phyloP scores from a whole-genome alignment of 225 moss, liverwort and hornwort species.

The Asterella californica region DNA sequence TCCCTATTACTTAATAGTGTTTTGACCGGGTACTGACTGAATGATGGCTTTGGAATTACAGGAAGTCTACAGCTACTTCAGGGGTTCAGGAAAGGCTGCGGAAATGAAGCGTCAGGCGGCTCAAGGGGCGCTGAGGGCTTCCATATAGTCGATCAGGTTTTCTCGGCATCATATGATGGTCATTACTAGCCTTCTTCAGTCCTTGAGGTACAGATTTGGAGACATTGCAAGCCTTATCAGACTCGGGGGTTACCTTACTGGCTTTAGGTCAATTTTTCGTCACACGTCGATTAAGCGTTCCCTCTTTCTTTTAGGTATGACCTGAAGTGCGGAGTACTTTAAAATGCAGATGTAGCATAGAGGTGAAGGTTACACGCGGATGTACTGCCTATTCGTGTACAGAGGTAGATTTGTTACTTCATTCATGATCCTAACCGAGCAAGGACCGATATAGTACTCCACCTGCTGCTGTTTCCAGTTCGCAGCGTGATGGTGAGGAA shows the following conservation, averaged over 20 bases:
- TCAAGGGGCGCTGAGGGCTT: conserved; percentile 70
- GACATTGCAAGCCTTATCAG: conserved; percentile 10
- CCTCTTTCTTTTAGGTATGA: not conserved
- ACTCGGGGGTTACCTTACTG: conserved; percentile 10
- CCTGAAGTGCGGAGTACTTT: conserved; percentile 25
- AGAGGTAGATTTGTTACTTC: conserved; percentile 26
- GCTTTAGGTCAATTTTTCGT: conserved; percentile 18
- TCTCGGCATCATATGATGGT: not conserved
- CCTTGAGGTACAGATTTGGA: conserved; percentile 11
- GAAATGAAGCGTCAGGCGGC: conserved; percentile 80
- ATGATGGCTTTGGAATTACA: conserved; percentile 28
- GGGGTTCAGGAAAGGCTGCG: conserved; percentile 87
- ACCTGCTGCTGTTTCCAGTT: conserved; percentile 18
- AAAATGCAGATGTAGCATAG: conserved; percentile 35
- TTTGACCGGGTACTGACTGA: not conserved
- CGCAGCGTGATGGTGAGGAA: conserved; percentile 17
- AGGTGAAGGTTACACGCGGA: conserved; percentile 18
- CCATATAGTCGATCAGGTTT: conserved; percentile 44
- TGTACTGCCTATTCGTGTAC: conserved; percentile 28
- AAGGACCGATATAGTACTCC: conserved; percentile 2
- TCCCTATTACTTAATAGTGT: not conserved
- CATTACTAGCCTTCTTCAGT: conserved; percentile 15
- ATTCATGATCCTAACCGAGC: conserved; percentile 25
- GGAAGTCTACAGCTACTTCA: conserved; percentile 83
- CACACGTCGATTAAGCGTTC: conserved; percentile 12